Conservation (phyloP, 768 basidiomycete species). For the Podaxis sp. region DNA sequence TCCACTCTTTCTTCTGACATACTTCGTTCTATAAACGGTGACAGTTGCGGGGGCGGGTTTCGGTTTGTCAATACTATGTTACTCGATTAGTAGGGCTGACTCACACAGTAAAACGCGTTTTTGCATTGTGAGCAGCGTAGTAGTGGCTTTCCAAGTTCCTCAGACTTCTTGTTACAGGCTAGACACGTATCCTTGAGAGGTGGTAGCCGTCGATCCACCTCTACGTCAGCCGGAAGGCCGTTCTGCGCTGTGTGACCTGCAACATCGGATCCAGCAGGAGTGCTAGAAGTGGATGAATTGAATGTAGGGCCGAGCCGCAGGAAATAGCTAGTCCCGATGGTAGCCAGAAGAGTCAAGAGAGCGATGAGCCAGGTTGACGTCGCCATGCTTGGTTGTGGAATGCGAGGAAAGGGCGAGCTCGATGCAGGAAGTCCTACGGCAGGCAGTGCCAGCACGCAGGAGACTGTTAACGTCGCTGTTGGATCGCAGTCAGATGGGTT, state of each 20-base stretch:
- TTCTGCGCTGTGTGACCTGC: not conserved
- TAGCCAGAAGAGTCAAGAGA: conserved; percentile 8
- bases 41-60: not conserved
- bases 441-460: not conserved
- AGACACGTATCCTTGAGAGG: conserved; percentile 1
- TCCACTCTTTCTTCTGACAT: conserved; percentile 10
- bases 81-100: not conserved
- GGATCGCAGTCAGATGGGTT: not conserved
- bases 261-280: not conserved
- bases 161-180: not conserved
- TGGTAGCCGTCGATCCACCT: not conserved
- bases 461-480: not conserved
- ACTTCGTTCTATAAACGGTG: not conserved
- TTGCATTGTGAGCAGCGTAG: conserved; percentile 11
- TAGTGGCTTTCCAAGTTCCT: conserved; percentile 1
- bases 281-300: not conserved
- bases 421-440: not conserved
- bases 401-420: not conserved
- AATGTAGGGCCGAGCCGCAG: not conserved
- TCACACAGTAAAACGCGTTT: conserved; percentile 11
- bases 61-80: not conserved
- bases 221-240: not conserved
- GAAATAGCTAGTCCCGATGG: conserved; percentile 4
- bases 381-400: not conserved
- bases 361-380: not conserved